Base-by-base conservation (phyloP, 164 flowering plant genomes). In the Paratinospora sagittata region DNA sequence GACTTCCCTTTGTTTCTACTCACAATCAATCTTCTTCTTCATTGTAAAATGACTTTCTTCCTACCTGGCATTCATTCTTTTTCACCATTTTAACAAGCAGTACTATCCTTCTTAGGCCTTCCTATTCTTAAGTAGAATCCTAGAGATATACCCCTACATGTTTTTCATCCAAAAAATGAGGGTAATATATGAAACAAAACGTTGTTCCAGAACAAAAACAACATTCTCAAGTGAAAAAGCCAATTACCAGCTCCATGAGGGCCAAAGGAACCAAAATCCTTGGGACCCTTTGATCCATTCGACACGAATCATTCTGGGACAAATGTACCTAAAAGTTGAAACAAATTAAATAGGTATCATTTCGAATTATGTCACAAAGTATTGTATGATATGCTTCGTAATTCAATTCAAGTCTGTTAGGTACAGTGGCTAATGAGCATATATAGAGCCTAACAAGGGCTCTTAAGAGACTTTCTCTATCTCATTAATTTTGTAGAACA, bases 1-100 rank as follows among this genome's bases (percentile, higher is more conserved):
- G 65, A 67, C 71, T 68, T 84, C 80, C 72, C 87, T 88, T 85
- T 39, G 71, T 73, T 27, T 67, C 77, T 66, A 82, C 86, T 84
- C 82, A 78, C 81, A 30, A 26, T 30, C 73, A 68, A 57, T 74
- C 61, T 72, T 57, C 65, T 74, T 70, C 73, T 64, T 77, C 73
- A 62, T 69, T 69, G 47, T 43, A 69, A 70, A 74, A 68, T 27
- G 63, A 68, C 76, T 24, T 49, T 67, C 57, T 72, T 58, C 65
- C 37, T 63, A 83, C 77, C 80, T 72, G 73, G 74, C 79, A 65
- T 34, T 24, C 23, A 63, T 36, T 71, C 27, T 16, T 14, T 39
- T 49, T 27, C 3, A 7, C 33, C 27, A 3, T 43, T 63, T 41
- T 57, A 11, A 23, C 2, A 21, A 55, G 14, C 27, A 37, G 24